Conservation (phyloP, 306 rosid species). For the Gastrolobium bilobum region DNA sequence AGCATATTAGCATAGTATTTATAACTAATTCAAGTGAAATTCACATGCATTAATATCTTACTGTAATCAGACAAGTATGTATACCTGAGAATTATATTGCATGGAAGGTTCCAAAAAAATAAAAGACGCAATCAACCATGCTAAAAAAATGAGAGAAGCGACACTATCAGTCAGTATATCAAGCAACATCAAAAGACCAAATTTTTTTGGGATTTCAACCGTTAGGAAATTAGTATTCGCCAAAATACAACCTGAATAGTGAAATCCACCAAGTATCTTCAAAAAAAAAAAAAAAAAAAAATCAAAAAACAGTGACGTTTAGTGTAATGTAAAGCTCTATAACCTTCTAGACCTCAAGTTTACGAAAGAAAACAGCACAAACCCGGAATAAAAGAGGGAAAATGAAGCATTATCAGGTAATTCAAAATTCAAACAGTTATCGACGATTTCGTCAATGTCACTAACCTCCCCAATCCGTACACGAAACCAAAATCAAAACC, state of each 20-base stretch:
- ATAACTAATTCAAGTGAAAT: not conserved
- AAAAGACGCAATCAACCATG: not conserved
- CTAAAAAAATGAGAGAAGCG: not conserved
- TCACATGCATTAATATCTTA: not conserved
- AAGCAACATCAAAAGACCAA: not conserved
- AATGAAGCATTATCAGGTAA: not conserved
- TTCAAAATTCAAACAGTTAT: constrained; percentile 11
- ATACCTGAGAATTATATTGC: not conserved
- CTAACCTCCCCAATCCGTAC: not conserved
- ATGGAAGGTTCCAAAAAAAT: not conserved
- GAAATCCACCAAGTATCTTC: not conserved
- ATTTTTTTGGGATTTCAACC: not conserved
- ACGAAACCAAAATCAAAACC: constrained; percentile 58
- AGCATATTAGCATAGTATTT: constrained; percentile 21
- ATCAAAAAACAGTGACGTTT: not conserved
- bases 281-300: too few relatives aligned
- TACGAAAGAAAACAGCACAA: not conserved
- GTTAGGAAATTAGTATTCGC: not conserved
- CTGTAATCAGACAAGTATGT: not conserved
- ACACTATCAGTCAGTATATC: not conserved
- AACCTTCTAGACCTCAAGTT: not conserved
- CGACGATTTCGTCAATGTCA: not conserved
- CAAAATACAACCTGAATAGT: not conserved
- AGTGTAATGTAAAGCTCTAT: not conserved
- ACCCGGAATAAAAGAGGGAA: not conserved